These are phyloP conservation scores for Pisolithus tinctorius DNA, from an alignment of 768 basidiomycete species.

Conservation along the genomic window DNA sequence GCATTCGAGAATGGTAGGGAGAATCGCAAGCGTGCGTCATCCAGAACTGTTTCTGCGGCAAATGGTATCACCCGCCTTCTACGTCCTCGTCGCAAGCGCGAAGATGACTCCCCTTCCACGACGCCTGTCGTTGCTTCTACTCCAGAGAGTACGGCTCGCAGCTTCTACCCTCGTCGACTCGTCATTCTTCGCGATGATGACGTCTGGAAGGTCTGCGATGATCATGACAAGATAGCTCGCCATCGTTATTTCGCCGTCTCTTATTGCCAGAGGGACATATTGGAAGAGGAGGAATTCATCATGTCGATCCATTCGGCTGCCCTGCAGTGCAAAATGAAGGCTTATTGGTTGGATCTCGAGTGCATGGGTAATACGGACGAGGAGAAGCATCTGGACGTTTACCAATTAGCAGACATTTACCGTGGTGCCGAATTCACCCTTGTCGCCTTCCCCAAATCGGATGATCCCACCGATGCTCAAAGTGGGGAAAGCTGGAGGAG, in stretches of 20 bases:
- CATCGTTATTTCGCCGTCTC: constrained; percentile 12
- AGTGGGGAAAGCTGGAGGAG: constrained; percentile 8
- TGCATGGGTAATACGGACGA: constrained; percentile 9
- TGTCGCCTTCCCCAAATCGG: constrained; percentile 5
- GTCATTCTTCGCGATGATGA: background rate
- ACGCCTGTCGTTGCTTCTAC: too few relatives aligned
- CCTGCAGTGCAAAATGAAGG: constrained; percentile 1
- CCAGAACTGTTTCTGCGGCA: background rate
- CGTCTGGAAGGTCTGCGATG: constrained; percentile 4
- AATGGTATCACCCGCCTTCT: constrained; percentile 2
- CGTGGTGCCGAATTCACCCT: constrained; percentile 9
- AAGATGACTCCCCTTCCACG: too few relatives aligned
- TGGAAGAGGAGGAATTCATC: constrained; percentile 1
- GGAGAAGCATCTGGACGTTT: constrained; percentile 11
- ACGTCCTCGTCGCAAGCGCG: too few relatives aligned
- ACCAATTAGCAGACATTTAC: constrained; percentile 15
- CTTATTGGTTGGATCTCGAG: constrained; percentile 17
- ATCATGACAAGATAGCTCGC: constrained; percentile 1
- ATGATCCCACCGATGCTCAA: background rate
- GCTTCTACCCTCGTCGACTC: constrained; percentile 9
- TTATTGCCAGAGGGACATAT: constrained; percentile 7
- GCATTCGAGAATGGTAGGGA: background rate
- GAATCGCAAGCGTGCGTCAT: background rate
- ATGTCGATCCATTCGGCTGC: constrained; percentile 2
- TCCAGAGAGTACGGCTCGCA: background rate